These are phyloP conservation scores for Petasospora fabianii DNA, from an alignment of 1,139 yeast species.

Conservation along the genomic window DNA sequence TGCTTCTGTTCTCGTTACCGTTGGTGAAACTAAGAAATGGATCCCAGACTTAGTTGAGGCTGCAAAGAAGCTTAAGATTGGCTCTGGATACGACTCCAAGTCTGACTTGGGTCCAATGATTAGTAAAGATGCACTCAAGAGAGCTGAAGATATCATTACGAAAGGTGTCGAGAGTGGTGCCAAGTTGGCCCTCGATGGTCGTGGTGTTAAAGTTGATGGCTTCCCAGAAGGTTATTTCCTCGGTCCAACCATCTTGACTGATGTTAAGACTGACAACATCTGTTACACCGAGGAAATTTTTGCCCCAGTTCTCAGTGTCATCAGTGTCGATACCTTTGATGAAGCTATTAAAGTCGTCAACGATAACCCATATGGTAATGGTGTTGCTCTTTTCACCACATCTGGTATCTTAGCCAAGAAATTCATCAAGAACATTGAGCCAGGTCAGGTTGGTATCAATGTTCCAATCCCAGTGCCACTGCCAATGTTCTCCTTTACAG, in stretches of 20 bases:
- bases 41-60: slow-evolving; percentile 54
- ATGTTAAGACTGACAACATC: slow-evolving; percentile 64
- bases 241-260: slow-evolving; percentile 67
- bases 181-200: slow-evolving; percentile 59
- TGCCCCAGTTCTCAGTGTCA: slow-evolving; percentile 69
- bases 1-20: slow-evolving; percentile 70
- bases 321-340: slow-evolving; percentile 63
- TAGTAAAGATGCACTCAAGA: slow-evolving; percentile 52
- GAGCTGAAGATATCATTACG: slow-evolving; percentile 53
- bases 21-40: slow-evolving; percentile 68
- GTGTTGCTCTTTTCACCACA: slow-evolving; percentile 66
- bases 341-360: slow-evolving; percentile 69
- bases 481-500: slow-evolving; percentile 81
- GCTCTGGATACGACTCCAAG: slow-evolving; percentile 61
- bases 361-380: slow-evolving; percentile 68
- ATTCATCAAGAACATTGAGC: slow-evolving; percentile 66
- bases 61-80: slow-evolving; percentile 55
- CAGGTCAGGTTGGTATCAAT: slow-evolving; percentile 78
- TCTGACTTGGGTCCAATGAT: slow-evolving; percentile 74
- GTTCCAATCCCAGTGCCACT: slow-evolving; percentile 84
- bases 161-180: slow-evolving; percentile 57
- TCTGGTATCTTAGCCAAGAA: slow-evolving; percentile 69
- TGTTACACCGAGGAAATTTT: slow-evolving; percentile 75
- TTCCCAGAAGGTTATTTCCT: slow-evolving; percentile 69
- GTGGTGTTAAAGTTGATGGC: slow-evolving; percentile 47